Evolutionary conservation across 148 eudicot species (phyloP), one percentile per base, ranked within the genome.

Genomic region (Diospyros kaki): DNA sequence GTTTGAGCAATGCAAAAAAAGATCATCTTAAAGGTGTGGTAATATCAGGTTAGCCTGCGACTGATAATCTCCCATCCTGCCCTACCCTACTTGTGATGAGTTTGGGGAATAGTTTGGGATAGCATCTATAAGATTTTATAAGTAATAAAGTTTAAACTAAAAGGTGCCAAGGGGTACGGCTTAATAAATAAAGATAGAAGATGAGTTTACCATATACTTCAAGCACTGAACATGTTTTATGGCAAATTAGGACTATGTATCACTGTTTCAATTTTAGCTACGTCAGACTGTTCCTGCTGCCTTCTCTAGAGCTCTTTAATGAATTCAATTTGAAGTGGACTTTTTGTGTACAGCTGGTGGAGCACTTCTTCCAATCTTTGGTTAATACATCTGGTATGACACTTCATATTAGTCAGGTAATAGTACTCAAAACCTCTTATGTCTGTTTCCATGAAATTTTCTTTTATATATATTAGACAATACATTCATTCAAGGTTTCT

Each of bases 331-430:
- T 28, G 28, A 28, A 28, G 28, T 28, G 28, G 28, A 28, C 28
- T 28, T 62, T 12, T 63, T 69, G 38, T 59, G 3, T 17, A 39
- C 68, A 95, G 99, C 86, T 95, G 66, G 99, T 95, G 83, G 97
- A 93, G 85, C 98, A 95, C 78, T 95, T 95, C 78, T 95, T 95
- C 81, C 98, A 95, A 89, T 95, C 99, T 72, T 73, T 95, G 89
- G 99, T 95, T 76, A 95, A 95, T 85, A 95, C 99, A 48, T 95
- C 99, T 78, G 99, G 99, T 58, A 95, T 93, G 97, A 93, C 99
- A 44, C 97, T 95, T 78, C 99, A 95, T 79, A 91, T 95, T 53
- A 87, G 93, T 56, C 99, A 95, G 97, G 99, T 95, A 86, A 52
- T 39, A 13, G 28, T 48, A 39, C 43, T 61, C 64, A 58, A 17